Base-by-base conservation (phyloP, 129 eudicot species). In the Flaveria ramosissima region DNA sequence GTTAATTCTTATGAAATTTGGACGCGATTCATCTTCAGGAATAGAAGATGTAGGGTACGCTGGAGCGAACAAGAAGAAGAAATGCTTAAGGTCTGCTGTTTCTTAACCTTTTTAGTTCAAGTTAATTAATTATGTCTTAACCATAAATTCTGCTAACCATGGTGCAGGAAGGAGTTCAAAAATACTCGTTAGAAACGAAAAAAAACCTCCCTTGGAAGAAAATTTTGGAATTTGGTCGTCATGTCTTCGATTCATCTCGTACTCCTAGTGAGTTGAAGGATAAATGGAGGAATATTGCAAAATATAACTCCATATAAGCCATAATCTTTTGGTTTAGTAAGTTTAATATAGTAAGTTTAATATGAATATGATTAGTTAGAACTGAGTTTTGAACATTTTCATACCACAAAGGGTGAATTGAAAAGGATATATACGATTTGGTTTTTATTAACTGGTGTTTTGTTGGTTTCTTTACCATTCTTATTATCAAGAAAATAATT, bases 51-150 rank as follows among this genome's bases (percentile, higher is more conserved):
- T 3, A 71, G 69, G 77, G 61, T 72, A 32, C 57, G 47, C 0
- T 92, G 97, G 97, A 87, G 76, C 12, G 80, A 65, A 26, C 87
- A 87, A 73, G 96, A 92, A 87, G 96, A 81, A 77, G 85, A 89
- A 9, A 87, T 78, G 88, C 88, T 92, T 47, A 82, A 78, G 97
- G 95, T 91, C 71, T 69, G 76, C 20, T 78, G 68, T 75, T 71
- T 36, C 1, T 53, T 9, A 26, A 17, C 42, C 26, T 13, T 68
- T 42, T n/a, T 11, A 39, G 11, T 68, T 19, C 26, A 61, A 24
- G 32, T 15, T 26, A 20, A 16, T 15, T 50, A 32, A 26, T 70
- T 16, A 8, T 70, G 7, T 16, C 16, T 48, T 8, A 21, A 24
- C 39, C 16, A 15, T 42, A 24, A 23, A 61, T 61, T 65, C 23